These are phyloP conservation scores for Cudoniella acicularis DNA, from an alignment of 495 filamentous ascomycete genomes.

Conservation along the genomic window DNA sequence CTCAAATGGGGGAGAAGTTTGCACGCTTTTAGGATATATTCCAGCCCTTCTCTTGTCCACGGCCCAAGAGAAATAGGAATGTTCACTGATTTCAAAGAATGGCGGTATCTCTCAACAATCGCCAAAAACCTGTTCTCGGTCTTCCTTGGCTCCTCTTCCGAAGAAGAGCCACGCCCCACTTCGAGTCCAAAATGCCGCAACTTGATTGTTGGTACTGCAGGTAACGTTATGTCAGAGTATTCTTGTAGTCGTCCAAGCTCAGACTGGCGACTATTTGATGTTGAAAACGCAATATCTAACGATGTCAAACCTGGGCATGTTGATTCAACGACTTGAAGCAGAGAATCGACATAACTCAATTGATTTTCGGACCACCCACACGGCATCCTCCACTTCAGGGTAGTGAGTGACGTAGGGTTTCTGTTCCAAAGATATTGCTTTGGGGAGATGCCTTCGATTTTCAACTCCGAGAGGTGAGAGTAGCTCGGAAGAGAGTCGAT, in stretches of 20 bases:
- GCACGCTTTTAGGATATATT: constrained; percentile 6
- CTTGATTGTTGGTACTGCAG: constrained; percentile 1
- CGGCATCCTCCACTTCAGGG: constrained; percentile 5
- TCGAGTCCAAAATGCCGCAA: constrained; percentile 11
- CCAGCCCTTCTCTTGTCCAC: constrained; percentile 1
- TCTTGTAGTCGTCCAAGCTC: neutral
- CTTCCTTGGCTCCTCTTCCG: neutral
- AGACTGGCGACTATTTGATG: neutral
- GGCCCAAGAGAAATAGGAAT: neutral
- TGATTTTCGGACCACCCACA: neutral
- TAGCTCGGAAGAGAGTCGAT: constrained; percentile 8
- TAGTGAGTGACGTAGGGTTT: neutral
- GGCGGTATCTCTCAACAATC: constrained; percentile 1
- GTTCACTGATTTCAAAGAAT: constrained; percentile 3
- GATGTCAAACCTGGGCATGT: constrained; percentile 15
- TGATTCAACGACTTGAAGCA: constrained; percentile 13
- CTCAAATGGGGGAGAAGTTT: constrained; percentile 1
- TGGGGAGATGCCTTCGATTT: neutral
- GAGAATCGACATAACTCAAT: neutral
- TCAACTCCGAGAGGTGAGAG: constrained; percentile 5
- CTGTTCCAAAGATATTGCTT: constrained; percentile 10
- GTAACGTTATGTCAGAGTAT: neutral
- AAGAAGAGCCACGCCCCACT: neutral
- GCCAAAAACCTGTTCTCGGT: too few relatives aligned
- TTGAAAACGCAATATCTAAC: neutral